Conservation (phyloP, 2,329 filamentous ascomycete genomes). For the Alternaria sp. region DNA sequence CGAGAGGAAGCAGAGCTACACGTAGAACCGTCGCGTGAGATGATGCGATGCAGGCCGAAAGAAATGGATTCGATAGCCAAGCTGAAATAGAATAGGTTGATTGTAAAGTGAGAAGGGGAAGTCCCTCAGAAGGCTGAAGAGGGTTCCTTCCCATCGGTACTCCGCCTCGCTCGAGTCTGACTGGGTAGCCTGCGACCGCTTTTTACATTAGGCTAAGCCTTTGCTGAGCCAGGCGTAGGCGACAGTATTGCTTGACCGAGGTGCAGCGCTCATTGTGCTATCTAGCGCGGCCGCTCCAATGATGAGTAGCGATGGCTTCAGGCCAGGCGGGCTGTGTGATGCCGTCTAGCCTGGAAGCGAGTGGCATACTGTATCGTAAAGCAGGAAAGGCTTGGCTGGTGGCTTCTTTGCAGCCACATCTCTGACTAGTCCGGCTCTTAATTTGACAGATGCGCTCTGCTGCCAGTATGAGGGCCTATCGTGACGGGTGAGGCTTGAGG, state of each 20-base stretch:
- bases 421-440: constrained; percentile 20
- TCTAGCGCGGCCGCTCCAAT: constrained; percentile 24
- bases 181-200: constrained; percentile 9
- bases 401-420: constrained; percentile 13
- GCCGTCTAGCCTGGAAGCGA: constrained; percentile 6
- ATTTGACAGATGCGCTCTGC: constrained; percentile 14
- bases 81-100: neutral
- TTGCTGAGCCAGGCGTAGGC: constrained; percentile 11
- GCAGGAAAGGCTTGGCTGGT: constrained; percentile 20
- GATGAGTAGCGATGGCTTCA: constrained; percentile 21
- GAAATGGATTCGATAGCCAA: neutral
- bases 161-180: constrained; percentile 22
- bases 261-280: constrained; percentile 16
- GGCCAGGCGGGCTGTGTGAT: constrained; percentile 28
- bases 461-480: constrained; percentile 4
- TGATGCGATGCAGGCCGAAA: neutral
- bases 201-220: constrained; percentile 19
- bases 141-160: neutral
- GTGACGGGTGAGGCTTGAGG: neutral
- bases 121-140: constrained; percentile 5
- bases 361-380: constrained; percentile 10
- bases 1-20: neutral
- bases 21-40: neutral
- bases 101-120: constrained; percentile 12
- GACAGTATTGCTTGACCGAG: constrained; percentile 22